Evolutionary conservation across 1,284 basidiomycete genomes (phyloP).

Genomic region (Sporisorium exsertum): DNA sequence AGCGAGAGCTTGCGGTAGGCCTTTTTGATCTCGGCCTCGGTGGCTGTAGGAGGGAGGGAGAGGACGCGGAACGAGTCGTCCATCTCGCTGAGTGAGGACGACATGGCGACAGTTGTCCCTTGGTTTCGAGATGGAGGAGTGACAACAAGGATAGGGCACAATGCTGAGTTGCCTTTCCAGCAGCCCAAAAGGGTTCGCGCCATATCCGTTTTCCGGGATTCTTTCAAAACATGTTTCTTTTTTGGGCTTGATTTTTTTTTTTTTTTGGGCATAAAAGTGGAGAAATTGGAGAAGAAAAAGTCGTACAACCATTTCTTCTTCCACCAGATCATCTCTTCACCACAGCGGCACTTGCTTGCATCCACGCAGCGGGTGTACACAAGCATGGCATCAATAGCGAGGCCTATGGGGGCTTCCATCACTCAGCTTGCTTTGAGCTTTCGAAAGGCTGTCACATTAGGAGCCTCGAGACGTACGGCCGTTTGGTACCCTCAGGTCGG

Average conservation of each 20-base stretch:
- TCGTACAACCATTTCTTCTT: not conserved
- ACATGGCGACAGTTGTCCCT: conserved; percentile 11
- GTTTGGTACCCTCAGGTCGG: not conserved
- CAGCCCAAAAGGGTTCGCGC: not conserved
- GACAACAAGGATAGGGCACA: not conserved
- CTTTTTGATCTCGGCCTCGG: conserved; percentile 83
- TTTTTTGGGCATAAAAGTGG: conserved; percentile 11
- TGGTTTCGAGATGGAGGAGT: not conserved
- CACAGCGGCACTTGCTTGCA: not conserved
- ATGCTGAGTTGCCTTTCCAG: conserved; percentile 18
- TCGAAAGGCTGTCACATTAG: not conserved
- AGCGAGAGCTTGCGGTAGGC: conserved; percentile 73
- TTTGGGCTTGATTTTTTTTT: conserved; percentile 5
- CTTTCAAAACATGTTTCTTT: not conserved
- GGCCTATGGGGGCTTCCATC: not conserved
- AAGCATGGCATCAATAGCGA: conserved; percentile 18
- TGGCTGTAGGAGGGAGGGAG: conserved; percentile 77
- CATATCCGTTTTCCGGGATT: conserved; percentile 34
- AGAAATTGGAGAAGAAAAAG: conserved; percentile 14
- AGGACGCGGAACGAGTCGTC: conserved; percentile 72
- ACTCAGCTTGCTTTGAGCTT: conserved; percentile 7
- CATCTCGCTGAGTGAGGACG: conserved; percentile 29
- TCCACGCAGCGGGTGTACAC: not conserved
- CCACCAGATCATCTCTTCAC: not conserved
- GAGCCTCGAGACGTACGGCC: not conserved